Conservation (phyloP, 164 flowering plant genomes). For the Aristolochia fimbriata region DNA sequence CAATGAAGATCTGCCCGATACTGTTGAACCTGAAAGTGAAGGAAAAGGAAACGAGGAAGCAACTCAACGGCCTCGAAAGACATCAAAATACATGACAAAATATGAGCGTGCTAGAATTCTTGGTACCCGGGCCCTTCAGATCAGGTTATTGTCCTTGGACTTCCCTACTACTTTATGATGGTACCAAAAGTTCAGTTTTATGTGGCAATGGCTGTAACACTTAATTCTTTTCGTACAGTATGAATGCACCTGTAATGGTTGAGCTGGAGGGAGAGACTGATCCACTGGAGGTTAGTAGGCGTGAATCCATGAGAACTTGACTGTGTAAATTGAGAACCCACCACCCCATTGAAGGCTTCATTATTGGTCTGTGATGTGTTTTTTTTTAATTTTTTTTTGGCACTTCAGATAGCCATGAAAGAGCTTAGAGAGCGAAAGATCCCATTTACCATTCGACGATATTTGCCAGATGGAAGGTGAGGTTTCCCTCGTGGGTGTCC, state of each 20-base stretch:
- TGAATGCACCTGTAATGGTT: constrained; percentile 76
- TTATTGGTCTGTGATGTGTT: too few relatives aligned
- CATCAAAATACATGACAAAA: constrained; percentile 56
- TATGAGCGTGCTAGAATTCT: constrained; percentile 58
- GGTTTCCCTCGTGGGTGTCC: too few relatives aligned
- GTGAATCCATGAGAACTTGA: too few relatives aligned
- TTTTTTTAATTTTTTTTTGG: too few relatives aligned
- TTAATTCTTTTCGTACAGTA: constrained; percentile 24
- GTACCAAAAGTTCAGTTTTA: not conserved
- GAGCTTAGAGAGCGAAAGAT: too few relatives aligned
- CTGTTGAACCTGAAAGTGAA: constrained; percentile 26
- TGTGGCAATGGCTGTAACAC: not conserved
- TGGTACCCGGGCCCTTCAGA: constrained; percentile 60
- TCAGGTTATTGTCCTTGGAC: constrained; percentile 26
- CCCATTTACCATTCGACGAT: too few relatives aligned
- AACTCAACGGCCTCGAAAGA: constrained; percentile 32
- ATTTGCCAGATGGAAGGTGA: too few relatives aligned
- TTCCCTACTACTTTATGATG: not conserved
- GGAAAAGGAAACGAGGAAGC: constrained; percentile 28
- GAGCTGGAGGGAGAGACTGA: constrained; percentile 70
- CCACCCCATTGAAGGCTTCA: too few relatives aligned
- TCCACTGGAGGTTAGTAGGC: constrained; percentile 69
- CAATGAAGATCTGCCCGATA: constrained; percentile 38
- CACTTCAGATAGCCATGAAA: too few relatives aligned
- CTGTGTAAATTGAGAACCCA: too few relatives aligned